phyloP scores from a whole-genome alignment of 2,329 filamentous ascomycete species.

The Sclerotiophoma versabilis region DNA sequence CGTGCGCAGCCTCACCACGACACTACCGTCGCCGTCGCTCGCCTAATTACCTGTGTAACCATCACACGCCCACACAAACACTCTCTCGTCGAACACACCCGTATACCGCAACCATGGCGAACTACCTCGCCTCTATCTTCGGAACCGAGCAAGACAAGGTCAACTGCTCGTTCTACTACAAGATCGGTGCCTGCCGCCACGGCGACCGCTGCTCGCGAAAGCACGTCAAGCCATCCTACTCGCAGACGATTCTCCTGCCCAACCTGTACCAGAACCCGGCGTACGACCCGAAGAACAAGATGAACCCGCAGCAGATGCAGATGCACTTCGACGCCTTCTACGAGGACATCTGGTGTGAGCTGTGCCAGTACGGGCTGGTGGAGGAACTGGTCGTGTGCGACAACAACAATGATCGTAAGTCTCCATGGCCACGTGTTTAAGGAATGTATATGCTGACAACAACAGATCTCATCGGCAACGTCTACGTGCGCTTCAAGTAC shows the following conservation, averaged over 20 bases:
- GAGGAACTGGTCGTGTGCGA: constrained; percentile 99
- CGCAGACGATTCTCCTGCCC: constrained; percentile 95
- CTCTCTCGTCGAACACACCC: not conserved
- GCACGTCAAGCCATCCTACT: constrained; percentile 98
- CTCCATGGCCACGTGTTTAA: not conserved
- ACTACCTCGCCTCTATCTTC: constrained; percentile 99
- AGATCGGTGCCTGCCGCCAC: constrained; percentile 98
- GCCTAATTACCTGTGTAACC: not conserved
- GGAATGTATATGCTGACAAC: constrained; percentile 14
- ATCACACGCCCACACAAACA: not conserved
- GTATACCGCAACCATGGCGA: constrained; percentile 71
- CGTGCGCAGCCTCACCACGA: constrained; percentile 14
- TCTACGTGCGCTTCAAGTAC: constrained; percentile 99
- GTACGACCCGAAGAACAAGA: constrained; percentile 95
- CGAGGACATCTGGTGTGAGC: constrained; percentile 99
- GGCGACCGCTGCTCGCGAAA: constrained; percentile 98
- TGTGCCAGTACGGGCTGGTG: constrained; percentile 95
- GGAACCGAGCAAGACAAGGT: constrained; percentile 99
- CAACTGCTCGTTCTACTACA: constrained; percentile 99
- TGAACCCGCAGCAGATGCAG: constrained; percentile 94
- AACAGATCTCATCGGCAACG: constrained; percentile 92
- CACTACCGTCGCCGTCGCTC: constrained; percentile 1
- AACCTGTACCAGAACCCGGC: constrained; percentile 99
- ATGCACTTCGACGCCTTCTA: constrained; percentile 99
- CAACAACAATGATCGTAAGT: constrained; percentile 96